Conservation (phyloP, 768 basidiomycete species). For the Amanita brunnescens region DNA sequence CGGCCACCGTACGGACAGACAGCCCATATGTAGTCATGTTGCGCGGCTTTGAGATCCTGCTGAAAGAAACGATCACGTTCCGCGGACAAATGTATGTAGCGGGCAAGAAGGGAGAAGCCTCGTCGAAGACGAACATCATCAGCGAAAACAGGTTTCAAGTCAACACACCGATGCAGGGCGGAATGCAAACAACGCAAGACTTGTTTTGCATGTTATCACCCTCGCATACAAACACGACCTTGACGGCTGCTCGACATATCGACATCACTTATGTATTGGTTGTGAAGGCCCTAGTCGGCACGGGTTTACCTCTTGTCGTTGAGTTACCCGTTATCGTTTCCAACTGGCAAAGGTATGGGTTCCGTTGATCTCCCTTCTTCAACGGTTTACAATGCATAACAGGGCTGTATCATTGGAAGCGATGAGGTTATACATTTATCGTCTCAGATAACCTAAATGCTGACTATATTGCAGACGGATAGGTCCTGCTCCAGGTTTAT, state of each 20-base stretch:
- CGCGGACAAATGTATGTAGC: constrained; percentile 46
- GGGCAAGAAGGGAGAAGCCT: constrained; percentile 52
- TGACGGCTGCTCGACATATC: constrained; percentile 76
- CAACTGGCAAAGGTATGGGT: constrained; percentile 73
- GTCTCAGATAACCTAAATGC: constrained; percentile 18
- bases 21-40: constrained; percentile 59
- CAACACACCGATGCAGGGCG: constrained; percentile 67
- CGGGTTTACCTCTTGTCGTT: constrained; percentile 52
- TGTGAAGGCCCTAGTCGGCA: constrained; percentile 72
- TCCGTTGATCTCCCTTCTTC: constrained; percentile 1
- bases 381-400: constrained; percentile 6
- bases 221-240: constrained; percentile 71
- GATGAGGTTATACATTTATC: constrained; percentile 28
- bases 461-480: constrained; percentile 31
- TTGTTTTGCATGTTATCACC: constrained; percentile 59
- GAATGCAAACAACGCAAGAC: constrained; percentile 64
- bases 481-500: constrained; percentile 38
- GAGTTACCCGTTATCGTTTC: constrained; percentile 76
- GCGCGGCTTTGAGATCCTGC: constrained; percentile 74
- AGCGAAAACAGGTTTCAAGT: constrained; percentile 66
- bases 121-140: constrained; percentile 45
- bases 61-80: constrained; percentile 73
- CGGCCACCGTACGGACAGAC: constrained; percentile 67
- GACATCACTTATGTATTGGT: constrained; percentile 75
- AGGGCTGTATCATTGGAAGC: constrained; percentile 70